These are phyloP conservation scores for Raffaelea ambrosiae DNA, from an alignment of 2,329 filamentous ascomycete genomes.

Conservation along the genomic window DNA sequence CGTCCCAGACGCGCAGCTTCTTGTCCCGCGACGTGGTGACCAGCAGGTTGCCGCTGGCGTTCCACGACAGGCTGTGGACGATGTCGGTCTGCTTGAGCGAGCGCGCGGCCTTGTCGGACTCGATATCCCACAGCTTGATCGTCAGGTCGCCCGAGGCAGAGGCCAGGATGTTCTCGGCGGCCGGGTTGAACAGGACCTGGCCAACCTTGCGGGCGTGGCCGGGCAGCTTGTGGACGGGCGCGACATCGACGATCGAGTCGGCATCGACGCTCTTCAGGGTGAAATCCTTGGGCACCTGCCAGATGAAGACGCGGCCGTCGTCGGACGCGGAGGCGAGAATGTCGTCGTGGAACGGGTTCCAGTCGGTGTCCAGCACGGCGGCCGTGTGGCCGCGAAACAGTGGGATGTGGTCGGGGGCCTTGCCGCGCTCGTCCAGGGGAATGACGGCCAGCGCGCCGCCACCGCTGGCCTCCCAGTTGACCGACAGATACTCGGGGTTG, in stretches of 20 bases:
- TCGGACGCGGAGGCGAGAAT: constrained; percentile 91
- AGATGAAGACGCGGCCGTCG: constrained; percentile 94
- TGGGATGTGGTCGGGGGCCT: constrained; percentile 85
- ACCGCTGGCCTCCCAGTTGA: constrained; percentile 97
- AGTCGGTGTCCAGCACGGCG: constrained; percentile 93
- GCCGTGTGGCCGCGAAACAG: constrained; percentile 95
- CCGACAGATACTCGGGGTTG: constrained; percentile 90
- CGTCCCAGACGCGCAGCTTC: constrained; percentile 96
- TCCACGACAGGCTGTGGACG: constrained; percentile 94
- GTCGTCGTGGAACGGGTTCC: constrained; percentile 94
- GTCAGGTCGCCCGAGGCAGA: constrained; percentile 92
- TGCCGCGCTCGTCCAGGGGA: constrained; percentile 79
- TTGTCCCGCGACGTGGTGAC: constrained; percentile 96
- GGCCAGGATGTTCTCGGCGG: constrained; percentile 89
- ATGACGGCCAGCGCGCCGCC: constrained; percentile 97
- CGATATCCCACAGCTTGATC: constrained; percentile 92
- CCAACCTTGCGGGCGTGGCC: constrained; percentile 80
- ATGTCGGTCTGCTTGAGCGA: constrained; percentile 83
- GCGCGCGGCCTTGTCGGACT: constrained; percentile 64
- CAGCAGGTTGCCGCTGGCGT: constrained; percentile 74
- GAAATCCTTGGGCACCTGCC: constrained; percentile 87
- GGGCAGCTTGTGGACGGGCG: constrained; percentile 70
- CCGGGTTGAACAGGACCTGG: constrained; percentile 95
- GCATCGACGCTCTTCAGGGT: constrained; percentile 67
- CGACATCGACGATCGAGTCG: constrained; percentile 74